A percentile compares a stretch with the other conserved stretches of the same genome.
phyloP scores from a whole-genome alignment of 805 yeast genomes.

The Jamesozyma hellenica region DNA sequence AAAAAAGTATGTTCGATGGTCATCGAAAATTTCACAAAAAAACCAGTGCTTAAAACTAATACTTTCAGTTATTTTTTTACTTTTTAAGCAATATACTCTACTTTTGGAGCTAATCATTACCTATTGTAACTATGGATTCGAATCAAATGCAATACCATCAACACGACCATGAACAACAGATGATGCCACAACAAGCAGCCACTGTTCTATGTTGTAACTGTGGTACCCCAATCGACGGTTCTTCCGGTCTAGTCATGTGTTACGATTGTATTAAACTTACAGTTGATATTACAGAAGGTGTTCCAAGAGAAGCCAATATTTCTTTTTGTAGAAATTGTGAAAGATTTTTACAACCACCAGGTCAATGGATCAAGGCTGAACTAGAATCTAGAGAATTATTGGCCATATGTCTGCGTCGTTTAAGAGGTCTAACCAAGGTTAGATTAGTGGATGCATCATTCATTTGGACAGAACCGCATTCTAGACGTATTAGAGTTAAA shows the following conservation, averaged over 20 bases:
- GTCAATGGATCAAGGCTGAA: conserved; percentile 84
- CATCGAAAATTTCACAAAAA: conserved; percentile 1
- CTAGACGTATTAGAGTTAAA: conserved; percentile 84
- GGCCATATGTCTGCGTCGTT: conserved; percentile 79
- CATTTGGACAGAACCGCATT: conserved; percentile 98
- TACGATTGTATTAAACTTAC: conserved; percentile 92
- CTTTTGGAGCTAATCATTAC: no score
- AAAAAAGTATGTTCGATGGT: not conserved
- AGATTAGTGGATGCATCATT: conserved; percentile 87
- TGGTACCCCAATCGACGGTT: conserved; percentile 97
- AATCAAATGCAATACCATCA: conserved; percentile 24
- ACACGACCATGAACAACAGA: conserved; percentile 55
- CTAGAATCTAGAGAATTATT: conserved; percentile 86
- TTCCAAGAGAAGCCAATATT: conserved; percentile 86
- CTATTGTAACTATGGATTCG: conserved; percentile 18
- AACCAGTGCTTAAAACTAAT: not conserved
- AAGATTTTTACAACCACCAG: conserved; percentile 88
- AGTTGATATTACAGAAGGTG: conserved; percentile 87
- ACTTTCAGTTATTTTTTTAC: no score
- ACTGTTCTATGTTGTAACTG: conserved; percentile 96
- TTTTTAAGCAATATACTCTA: no score
- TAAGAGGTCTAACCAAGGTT: conserved; percentile 79
- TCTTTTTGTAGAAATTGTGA: conserved; percentile 97
- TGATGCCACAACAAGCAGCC: conserved; percentile 37
- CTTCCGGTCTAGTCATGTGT: conserved; percentile 88